Percentiles rank a stretch among this genome's conserved stretches.
Evolutionary conservation across 345 rosid species (phyloP).

Genomic region (Bruguiera parviflora): DNA sequence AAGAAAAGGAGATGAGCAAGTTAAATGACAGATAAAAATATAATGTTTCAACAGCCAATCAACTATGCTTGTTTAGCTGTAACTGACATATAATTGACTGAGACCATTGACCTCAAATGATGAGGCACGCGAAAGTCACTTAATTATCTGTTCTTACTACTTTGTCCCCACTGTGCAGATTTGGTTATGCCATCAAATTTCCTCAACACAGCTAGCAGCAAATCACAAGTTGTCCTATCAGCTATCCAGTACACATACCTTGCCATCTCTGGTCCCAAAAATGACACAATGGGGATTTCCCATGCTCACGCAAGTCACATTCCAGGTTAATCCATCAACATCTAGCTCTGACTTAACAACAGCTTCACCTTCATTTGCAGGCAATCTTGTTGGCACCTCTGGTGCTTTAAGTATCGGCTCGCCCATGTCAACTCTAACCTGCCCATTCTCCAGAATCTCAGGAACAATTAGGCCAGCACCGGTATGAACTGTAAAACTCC

Average conservation of each 20-base stretch:
- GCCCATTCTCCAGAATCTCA: slow-evolving; percentile 77
- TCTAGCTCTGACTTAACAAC: slow-evolving; percentile 59
- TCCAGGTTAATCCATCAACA: slow-evolving; percentile 84
- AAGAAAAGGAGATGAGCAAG: neutral
- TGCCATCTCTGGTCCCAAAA: slow-evolving; percentile 55
- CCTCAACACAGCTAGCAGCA: no score
- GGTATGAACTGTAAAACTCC: slow-evolving; percentile 76
- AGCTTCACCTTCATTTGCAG: slow-evolving; percentile 56
- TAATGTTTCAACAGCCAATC: neutral
- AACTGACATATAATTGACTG: neutral
- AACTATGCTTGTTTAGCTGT: neutral
- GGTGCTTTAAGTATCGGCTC: slow-evolving; percentile 74
- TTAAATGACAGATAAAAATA: slow-evolving; percentile 8
- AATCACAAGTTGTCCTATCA: slow-evolving; percentile 11
- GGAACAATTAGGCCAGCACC: slow-evolving; percentile 96
- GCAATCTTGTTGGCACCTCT: slow-evolving; percentile 74
- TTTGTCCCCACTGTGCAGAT: no score
- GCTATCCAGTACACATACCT: slow-evolving; percentile 43
- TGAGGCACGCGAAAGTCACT: neutral
- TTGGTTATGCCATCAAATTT: no score
- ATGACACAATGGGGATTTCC: slow-evolving; percentile 97
- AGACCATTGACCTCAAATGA: neutral
- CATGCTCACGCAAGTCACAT: slow-evolving; percentile 97
- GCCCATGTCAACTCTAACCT: slow-evolving; percentile 98
- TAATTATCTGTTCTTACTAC: no score